Percentiles rank a stretch among this genome's conserved stretches.
phyloP scores from a whole-genome alignment of 2,329 filamentous ascomycete species.

The Rosellinia necatrix region DNA sequence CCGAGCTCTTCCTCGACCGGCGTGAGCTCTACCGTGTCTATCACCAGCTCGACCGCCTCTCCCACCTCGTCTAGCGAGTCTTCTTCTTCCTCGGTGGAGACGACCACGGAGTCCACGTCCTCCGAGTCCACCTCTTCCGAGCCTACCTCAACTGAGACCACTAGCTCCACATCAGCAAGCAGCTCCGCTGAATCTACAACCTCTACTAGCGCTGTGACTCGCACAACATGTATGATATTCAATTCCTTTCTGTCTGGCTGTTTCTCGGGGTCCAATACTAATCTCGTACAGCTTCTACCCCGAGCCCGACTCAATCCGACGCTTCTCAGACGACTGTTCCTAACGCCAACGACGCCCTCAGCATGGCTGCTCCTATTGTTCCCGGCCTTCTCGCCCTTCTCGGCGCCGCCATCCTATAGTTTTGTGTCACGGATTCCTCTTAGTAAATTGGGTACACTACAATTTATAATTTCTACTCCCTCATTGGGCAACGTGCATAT shows the following conservation, averaged over 20 bases:
- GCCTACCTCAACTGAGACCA: conserved; percentile 1
- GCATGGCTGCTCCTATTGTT: conserved; percentile 35
- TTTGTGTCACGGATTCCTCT: conserved; percentile 10
- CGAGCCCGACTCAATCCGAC: conserved; percentile 22
- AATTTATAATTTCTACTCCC: conserved; percentile 14
- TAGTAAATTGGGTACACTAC: no score
- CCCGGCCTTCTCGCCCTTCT: conserved; percentile 35
- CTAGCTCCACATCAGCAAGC: conserved; percentile 14
- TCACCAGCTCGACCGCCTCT: conserved; percentile 22
- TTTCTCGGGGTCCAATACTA: conserved; percentile 5
- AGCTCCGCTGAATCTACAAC: conserved; percentile 2
- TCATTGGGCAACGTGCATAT: conserved; percentile 17
- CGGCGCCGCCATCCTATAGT: conserved; percentile 36
- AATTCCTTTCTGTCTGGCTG: not conserved
- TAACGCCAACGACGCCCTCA: conserved; percentile 38
- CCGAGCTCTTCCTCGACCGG: conserved; percentile 21
- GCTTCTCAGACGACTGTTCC: conserved; percentile 29
- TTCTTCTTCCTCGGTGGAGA: not conserved
- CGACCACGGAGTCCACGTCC: conserved; percentile 15
- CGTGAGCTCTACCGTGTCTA: conserved; percentile 27
- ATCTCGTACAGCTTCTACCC: conserved; percentile 25
- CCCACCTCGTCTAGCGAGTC: conserved; percentile 21
- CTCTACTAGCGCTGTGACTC: conserved; percentile 2
- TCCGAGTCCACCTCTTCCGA: conserved; percentile 5
- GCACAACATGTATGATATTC: conserved; percentile 20